Base-by-base conservation (phyloP, 257 asterid genomes). In the Handroanthus guayacan region DNA sequence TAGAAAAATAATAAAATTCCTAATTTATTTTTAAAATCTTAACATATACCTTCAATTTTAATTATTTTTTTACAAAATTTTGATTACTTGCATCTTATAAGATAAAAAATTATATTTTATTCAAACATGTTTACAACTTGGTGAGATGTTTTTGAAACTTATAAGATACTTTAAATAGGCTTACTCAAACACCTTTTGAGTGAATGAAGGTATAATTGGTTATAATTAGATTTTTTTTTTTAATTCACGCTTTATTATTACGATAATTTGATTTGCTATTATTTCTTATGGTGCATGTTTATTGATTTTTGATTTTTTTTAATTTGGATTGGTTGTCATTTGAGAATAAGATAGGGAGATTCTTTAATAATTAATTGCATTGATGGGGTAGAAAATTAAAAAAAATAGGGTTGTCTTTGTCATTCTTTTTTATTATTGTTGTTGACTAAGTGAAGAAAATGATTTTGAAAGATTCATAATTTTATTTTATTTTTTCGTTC, bases 221-320 rank as follows among this genome's bases (percentile, higher is more conserved):
- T 54, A 58, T 54, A 70, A 44, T 56, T 41, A 74, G n/a, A 41
- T 16, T 13, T 69, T 43, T 63, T 20, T 57, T 6, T 62, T 41
- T 48, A 52, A 18, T 75, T 69, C 70, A 75, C 25, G 75, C 69
- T 69, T 10, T n/a, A 80, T 57, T 62, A 62, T 75, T 62, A 57
- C 20, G 37, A 13, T 60, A 2, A 14, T 2, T 68, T 62, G 45
- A 9, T 58, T 51, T n/a, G 12, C 13, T 25, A 60, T 67, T 67
- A 57, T 71, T 14, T 43, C 84, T 71, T 64, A 63, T n/a, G 58
- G 48, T 76, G 63, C 69, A 81, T 75, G 76, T 72, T 76, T 81
- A 47, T 63, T 62, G 5, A 58, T 9, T 20, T 68, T 12, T 45
- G 5, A 12, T 7, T 9, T 16, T 2, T 11, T 52, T 18, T 34